A percentile compares a stretch with the other conserved stretches of the same genome.
Conservation (phyloP, 768 basidiomycete genomes). For the Suillus bovinus region DNA sequence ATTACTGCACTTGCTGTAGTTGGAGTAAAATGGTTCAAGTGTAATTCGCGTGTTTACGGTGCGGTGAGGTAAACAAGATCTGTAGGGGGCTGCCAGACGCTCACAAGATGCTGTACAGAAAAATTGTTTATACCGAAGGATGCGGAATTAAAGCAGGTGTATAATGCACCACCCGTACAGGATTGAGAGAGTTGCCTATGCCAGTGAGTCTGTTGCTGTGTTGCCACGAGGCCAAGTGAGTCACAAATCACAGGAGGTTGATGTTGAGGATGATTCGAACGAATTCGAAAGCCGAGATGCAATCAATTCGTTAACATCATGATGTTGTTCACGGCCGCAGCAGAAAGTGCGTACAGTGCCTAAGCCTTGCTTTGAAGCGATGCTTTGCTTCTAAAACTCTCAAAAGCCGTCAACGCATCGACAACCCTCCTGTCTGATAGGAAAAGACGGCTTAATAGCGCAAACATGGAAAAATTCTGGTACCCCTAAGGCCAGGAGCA, state of each 20-base stretch:
- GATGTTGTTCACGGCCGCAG: neutral
- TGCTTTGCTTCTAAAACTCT: neutral
- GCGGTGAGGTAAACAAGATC: neutral
- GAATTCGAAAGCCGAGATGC: neutral
- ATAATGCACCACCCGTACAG: neutral
- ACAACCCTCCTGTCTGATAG: too few relatives aligned
- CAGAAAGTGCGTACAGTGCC: neutral
- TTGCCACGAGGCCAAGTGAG: neutral
- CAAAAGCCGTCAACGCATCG: neutral
- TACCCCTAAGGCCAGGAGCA: too few relatives aligned
- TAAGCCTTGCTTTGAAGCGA: conserved; percentile 10
- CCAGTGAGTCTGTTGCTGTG: neutral
- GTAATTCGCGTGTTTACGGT: neutral
- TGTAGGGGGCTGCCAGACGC: neutral
- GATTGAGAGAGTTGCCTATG: neutral
- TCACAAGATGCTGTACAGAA: neutral
- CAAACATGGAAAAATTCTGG: too few relatives aligned
- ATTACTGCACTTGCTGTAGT: neutral
- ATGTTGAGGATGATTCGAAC: too few relatives aligned
- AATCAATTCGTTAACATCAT: too few relatives aligned
- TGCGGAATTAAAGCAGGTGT: neutral
- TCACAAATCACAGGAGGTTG: too few relatives aligned
- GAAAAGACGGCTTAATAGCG: too few relatives aligned
- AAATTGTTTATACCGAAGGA: neutral
- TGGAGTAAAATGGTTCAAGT: neutral